Base-by-base conservation (phyloP, 2,329 filamentous ascomycete species). In the Paecilomyces sp. region DNA sequence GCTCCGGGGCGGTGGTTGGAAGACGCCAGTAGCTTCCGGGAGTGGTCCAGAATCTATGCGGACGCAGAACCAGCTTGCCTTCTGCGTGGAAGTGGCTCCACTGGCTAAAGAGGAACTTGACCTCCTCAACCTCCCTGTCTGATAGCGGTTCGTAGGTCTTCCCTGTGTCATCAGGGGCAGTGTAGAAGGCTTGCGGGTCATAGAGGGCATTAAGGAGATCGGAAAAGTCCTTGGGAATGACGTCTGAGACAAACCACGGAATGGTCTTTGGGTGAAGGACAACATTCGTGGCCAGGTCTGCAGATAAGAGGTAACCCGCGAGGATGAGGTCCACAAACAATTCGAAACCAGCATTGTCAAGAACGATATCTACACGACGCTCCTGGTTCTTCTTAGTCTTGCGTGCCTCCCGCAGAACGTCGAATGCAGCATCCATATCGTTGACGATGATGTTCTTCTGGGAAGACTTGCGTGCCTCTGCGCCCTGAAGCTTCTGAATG, bases 191-290 rank as follows among this genome's bases (percentile, higher is more conserved):
- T 66, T 88, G 86, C 0, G 94, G 90, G 66, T 87, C 83, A 6
- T 88, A 85, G n/a, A 99, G 83, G 3, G 89, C 90, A 63, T 84
- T 86, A 57, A 99, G 84, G 2, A 97, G 83, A n/a, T 88, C 86
- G 1, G 81, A 82, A 67, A 97, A 97, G 76, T 99, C 94, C 50
- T 80, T 82, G 0, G 93, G 92, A 11, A 96, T 77, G 3, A 97
- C 94, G 69, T 99, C 94, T 0, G 92, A 97, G 55, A 99, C 94
- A 71, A 97, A 99, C 94, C 94, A 99, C 0, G 94, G 94, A 60
- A 99, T 92, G 24, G 87, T 88, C 78, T 99, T 99, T 57, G 94
- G 92, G 70, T 96, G 92, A 9, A 99, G 83, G 22, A 97, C 87
- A 13, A 99, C 83, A 25, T 86, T 86, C 0, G 92, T 97, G 0